phyloP scores from a whole-genome alignment of 345 rosid species.

The Garcia nutans region DNA sequence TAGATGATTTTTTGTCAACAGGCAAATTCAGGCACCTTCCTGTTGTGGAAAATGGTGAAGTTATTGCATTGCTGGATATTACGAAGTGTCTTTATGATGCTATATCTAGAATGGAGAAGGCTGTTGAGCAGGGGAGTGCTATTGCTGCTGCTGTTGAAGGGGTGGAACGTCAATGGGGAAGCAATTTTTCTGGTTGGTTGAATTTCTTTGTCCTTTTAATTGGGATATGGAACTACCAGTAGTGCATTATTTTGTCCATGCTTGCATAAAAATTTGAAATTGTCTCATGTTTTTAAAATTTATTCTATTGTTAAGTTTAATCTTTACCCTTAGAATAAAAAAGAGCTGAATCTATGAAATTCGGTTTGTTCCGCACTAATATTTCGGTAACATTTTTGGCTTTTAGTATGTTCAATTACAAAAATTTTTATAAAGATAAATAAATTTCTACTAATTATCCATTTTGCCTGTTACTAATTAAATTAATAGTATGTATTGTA shows the following conservation, averaged over 20 bases:
- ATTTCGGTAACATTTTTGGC: too few relatives aligned
- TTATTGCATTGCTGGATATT: slow-evolving; percentile 91
- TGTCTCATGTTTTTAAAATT: neutral
- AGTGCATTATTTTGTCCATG: neutral
- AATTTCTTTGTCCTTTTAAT: slow-evolving; percentile 9
- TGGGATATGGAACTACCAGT: neutral
- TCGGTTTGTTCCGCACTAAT: too few relatives aligned
- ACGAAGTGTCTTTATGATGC: slow-evolving; percentile 97
- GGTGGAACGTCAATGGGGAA: slow-evolving; percentile 93
- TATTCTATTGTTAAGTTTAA: neutral
- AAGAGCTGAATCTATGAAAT: too few relatives aligned
- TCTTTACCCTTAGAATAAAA: neutral
- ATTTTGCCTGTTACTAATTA: too few relatives aligned
- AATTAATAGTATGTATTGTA: too few relatives aligned
- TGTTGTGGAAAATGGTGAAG: slow-evolving; percentile 98
- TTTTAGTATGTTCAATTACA: too few relatives aligned
- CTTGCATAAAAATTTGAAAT: neutral
- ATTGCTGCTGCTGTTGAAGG: slow-evolving; percentile 99
- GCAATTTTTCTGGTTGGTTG: slow-evolving; percentile 57
- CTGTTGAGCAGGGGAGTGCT: slow-evolving; percentile 96
- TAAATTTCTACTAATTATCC: too few relatives aligned
- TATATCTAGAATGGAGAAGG: slow-evolving; percentile 96
- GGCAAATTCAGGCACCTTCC: slow-evolving; percentile 98
- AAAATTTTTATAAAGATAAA: too few relatives aligned
- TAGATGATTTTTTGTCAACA: slow-evolving; percentile 22